Evolutionary conservation across 805 yeast species (phyloP), one percentile per base, ranked within the genome.

Genomic region (Cephaloascus albidus): DNA sequence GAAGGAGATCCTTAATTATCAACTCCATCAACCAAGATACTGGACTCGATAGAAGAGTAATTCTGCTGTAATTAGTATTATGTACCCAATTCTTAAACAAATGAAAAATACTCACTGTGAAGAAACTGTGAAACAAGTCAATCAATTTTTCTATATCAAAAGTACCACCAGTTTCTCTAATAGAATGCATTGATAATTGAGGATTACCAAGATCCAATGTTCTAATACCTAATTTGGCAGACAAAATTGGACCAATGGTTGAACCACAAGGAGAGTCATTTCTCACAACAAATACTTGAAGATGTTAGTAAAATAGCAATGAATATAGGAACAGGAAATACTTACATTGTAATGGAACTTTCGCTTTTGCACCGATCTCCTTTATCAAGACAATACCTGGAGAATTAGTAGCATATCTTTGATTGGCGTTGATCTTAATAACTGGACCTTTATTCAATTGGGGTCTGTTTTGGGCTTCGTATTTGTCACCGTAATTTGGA

Each of bases 211-310:
- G 61, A 59, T 89, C 97, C 44, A 89, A 61, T 3, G 96, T 85
- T 54, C 93, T 73, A 38, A 89, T 72, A 39, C 97, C 97, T 31
- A 88, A 70, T 48, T 83, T 83, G 3, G 95, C 81, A 28, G 96
- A 82, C 42, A 90, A 65, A 59, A 89, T 85, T 17, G 97, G 97
- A 1, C 97, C 98, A 52, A 90, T 90, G 2, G 98, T 90, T 2
- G 95, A 82, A 3, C 98, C 98, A 61, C 97, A 90, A 3, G 96
- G 86, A 2, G 94, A 79, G 54, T 85, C 95, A 57, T 90, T 93
- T 40, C 90, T 75, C 20, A 84, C 95, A n/a, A 89, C 97, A 63
- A 90, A 87, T 41, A 88, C 33, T 31, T 8, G 33, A 31, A n/a
- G 18, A n/a, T 31, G 18, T 14, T 31, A 31, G 33, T n/a, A 16